Base-by-base conservation (phyloP, 2,329 filamentous ascomycete genomes). In the Penicillium sumatraense region DNA sequence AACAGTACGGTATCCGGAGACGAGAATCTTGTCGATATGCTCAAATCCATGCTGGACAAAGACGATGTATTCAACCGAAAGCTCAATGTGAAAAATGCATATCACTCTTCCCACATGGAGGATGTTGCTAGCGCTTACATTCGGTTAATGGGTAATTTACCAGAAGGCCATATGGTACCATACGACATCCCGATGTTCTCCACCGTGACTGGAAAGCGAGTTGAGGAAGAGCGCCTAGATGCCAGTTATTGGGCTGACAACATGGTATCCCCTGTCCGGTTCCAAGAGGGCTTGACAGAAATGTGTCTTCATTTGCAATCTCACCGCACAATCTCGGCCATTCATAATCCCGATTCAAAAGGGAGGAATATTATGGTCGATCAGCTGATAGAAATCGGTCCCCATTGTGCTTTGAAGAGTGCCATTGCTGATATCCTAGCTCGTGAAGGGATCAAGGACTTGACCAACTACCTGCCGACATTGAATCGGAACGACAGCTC, bases 61-160 rank as follows among this genome's bases (percentile, higher is more conserved):
- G 36, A 45, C 5, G 42, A 41, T 8, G 21, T 55, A 2, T 59
- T 59, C 14, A 35, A 18, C 18, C 54, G 57, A 3, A 54, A 27
- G 24, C 51, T 63, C 20, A 55, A 50, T 20, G 58, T 61, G 2
- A 38, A 50, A n/a, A 21, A 58, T n/a, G 61, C 59, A 10, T 59
- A 59, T 24, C 61, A 63, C 40, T 63, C 61, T 5, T 11, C 45
- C 5, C 51, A 56, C 5, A 61, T 61, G 59, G 24, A 33, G 6
- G 26, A 46, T 9, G 42, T 57, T 16, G 38, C 53, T 3, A 11
- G 33, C 14, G 48, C 41, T 4, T 59, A 59, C 23, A 11, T n/a
- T 2, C 21, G 21, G 1, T 11, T 42, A 31, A 24, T 50, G n/a
- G 35, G 35, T 20, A 16, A 9, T 2, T 16, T 38, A 18, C 35